Evolutionary conservation across 2,329 filamentous ascomycete genomes (phyloP).

Genomic region (Trichoderma cornu-damae): DNA sequence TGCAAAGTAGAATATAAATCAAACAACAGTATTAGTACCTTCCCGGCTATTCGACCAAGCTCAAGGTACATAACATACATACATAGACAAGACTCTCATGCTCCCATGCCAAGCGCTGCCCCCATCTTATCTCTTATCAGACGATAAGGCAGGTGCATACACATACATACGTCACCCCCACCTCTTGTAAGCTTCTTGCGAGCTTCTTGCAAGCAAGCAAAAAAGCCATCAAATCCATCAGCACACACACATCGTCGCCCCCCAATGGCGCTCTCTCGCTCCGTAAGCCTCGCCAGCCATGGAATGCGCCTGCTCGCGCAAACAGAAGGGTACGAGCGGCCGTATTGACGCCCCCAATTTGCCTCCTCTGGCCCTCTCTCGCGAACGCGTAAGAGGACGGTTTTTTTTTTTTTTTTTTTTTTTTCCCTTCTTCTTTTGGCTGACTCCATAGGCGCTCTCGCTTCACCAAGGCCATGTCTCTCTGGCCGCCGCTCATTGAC

Average conservation of each 20-base stretch:
- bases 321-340: conserved; percentile 24
- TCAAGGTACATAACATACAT: too few relatives aligned
- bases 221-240: not conserved
- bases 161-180: conserved; percentile 15
- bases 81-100: not conserved
- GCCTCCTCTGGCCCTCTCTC: too few relatives aligned
- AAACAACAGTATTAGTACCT: too few relatives aligned
- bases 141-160: not conserved
- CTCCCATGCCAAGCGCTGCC: not conserved
- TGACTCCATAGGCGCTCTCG: too few relatives aligned
- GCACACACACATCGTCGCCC: not conserved
- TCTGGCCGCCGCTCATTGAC: not conserved
- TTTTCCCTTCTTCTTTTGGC: too few relatives aligned
- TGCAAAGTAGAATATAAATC: too few relatives aligned
- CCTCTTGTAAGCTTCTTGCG: conserved; percentile 14
- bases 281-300: conserved; percentile 18
- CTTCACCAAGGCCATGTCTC: not conserved
- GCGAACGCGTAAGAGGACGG: too few relatives aligned
- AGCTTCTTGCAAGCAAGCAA: not conserved
- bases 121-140: conserved; percentile 12
- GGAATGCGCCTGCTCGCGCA: conserved; percentile 25
- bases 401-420: too few relatives aligned
- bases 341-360: not conserved
- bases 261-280: conserved; percentile 9
- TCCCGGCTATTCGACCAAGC: not conserved